phyloP scores from a whole-genome alignment of 768 basidiomycete genomes.

The Clathrus columnatus region DNA sequence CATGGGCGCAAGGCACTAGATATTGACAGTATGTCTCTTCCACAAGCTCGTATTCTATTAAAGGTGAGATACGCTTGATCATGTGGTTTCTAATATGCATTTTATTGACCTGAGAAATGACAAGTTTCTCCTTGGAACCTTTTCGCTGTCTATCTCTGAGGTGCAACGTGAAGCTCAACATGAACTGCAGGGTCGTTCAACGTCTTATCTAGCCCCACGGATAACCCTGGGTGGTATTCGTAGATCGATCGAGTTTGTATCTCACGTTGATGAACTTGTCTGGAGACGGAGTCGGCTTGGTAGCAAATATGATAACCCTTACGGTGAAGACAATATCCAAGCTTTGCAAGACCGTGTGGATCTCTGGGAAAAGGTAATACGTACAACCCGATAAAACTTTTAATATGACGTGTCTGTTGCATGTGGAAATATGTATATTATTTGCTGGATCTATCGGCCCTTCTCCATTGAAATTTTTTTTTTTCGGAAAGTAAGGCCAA shows the following conservation, averaged over 20 bases:
- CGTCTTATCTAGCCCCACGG: no score
- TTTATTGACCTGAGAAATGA: no score
- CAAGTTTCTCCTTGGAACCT: background rate
- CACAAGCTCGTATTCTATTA: background rate
- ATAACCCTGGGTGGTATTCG: background rate
- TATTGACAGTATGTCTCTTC: background rate
- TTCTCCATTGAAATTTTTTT: no score
- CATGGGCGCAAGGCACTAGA: background rate
- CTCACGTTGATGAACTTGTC: conserved; percentile 5
- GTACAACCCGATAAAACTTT: no score
- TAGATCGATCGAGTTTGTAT: conserved; percentile 2
- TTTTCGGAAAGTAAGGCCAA: no score
- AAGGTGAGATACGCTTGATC: background rate
- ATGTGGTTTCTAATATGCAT: background rate
- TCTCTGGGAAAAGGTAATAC: conserved; percentile 5
- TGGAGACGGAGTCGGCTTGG: conserved; percentile 8
- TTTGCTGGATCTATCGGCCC: no score
- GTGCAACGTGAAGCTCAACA: background rate
- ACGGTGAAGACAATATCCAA: conserved; percentile 2
- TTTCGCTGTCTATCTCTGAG: background rate
- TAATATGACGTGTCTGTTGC: no score
- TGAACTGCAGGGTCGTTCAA: no score
- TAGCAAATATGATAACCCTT: background rate
- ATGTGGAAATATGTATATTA: no score
- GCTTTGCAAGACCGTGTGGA: conserved; percentile 4